Conservation (phyloP, 176 grass and related monocot genomes). For the Bromus sterilis region DNA sequence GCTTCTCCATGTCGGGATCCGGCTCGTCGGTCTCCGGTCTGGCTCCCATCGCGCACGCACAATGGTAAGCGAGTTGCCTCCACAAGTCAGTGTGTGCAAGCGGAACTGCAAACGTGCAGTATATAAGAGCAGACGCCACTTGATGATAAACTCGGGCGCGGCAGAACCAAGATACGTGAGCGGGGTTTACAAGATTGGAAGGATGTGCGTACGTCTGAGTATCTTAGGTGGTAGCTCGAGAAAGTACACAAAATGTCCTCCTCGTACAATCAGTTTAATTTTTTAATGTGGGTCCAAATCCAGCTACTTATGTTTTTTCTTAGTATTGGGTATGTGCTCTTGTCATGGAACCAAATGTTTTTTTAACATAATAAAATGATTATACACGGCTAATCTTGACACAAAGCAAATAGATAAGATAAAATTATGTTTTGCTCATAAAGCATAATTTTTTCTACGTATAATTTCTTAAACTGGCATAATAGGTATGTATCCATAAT, state of each 20-base stretch:
- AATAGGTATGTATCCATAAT: too few relatives aligned
- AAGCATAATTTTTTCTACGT: too few relatives aligned
- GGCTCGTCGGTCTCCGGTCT: neutral
- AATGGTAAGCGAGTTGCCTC: neutral
- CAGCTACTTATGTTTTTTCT: neutral
- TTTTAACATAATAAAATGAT: too few relatives aligned
- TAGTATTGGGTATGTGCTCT: too few relatives aligned
- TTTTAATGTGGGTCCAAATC: neutral
- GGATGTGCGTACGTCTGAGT: slow-evolving; percentile 8
- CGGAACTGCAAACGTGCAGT: neutral
- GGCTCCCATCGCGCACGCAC: neutral
- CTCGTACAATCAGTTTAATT: neutral
- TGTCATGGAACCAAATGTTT: too few relatives aligned
- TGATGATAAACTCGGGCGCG: neutral
- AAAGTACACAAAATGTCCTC: neutral
- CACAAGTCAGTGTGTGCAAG: neutral
- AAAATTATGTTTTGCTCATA: too few relatives aligned
- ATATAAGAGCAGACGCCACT: neutral
- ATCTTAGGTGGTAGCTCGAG: slow-evolving; percentile 14
- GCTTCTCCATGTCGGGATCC: slow-evolving; percentile 39
- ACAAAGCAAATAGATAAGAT: too few relatives aligned
- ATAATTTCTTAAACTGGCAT: too few relatives aligned
- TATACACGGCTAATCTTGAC: too few relatives aligned
- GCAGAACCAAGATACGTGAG: slow-evolving; percentile 8
- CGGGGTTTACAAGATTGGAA: slow-evolving; percentile 21